Evolutionary conservation across 805 yeast genomes (phyloP).

Genomic region (Metschnikowia gelsemii): DNA sequence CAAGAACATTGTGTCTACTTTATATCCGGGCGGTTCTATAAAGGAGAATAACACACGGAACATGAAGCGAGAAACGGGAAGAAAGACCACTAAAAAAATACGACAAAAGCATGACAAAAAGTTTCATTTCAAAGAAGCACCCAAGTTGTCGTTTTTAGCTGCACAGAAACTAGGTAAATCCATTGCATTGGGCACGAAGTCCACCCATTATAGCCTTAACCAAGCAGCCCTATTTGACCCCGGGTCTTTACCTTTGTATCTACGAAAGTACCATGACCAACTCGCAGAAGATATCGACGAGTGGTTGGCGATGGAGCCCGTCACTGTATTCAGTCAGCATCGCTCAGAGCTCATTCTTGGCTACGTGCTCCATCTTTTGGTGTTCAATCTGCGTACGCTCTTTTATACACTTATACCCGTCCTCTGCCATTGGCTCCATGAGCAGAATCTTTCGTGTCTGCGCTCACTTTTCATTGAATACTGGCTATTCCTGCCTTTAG

Average conservation of each 20-base stretch:
- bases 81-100: background rate
- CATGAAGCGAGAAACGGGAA: background rate
- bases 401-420: constrained; percentile 36
- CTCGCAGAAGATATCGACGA: constrained; percentile 36
- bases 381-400: constrained; percentile 33
- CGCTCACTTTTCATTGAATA: constrained; percentile 14
- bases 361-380: constrained; percentile 34
- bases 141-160: constrained; percentile 26
- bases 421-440: constrained; percentile 39
- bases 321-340: constrained; percentile 21
- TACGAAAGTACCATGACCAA: constrained; percentile 23
- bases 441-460: constrained; percentile 20
- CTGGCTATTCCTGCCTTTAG: constrained; percentile 17
- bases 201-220: constrained; percentile 34
- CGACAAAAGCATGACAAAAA: background rate
- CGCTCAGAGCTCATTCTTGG: constrained; percentile 31
- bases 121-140: background rate
- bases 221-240: constrained; percentile 28
- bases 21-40: constrained; percentile 9
- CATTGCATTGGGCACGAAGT: constrained; percentile 34
- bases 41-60: background rate
- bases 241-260: constrained; percentile 26
- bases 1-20: constrained; percentile 25
- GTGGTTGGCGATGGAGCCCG: constrained; percentile 39
- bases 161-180: constrained; percentile 33